A percentile compares a stretch with the other conserved stretches of the same genome.
Conservation (phyloP, 768 basidiomycete species). For the Hygrocybe punicea region DNA sequence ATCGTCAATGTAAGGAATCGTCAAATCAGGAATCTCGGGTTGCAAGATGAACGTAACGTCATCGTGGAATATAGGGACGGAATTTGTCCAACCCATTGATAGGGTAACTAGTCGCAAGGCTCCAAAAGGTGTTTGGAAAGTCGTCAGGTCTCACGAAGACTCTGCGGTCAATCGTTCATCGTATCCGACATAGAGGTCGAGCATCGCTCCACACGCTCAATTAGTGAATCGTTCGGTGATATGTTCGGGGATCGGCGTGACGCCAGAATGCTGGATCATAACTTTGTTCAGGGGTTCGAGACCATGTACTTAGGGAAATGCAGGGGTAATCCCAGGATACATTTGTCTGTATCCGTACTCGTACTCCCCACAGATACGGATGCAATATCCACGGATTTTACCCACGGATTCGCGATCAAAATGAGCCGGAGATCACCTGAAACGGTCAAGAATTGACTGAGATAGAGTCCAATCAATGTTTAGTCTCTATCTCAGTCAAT, state of each 20-base stretch:
- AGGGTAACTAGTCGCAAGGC: constrained; percentile 27
- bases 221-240: constrained; percentile 36
- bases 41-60: constrained; percentile 28
- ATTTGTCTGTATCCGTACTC: too few species aligned
- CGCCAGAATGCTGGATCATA: constrained; percentile 34
- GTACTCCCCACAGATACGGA: too few species aligned
- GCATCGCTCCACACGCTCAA: constrained; percentile 27
- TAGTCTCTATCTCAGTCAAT: too few species aligned
- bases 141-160: constrained; percentile 38
- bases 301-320: too few species aligned
- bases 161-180: constrained; percentile 24
- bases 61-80: background rate
- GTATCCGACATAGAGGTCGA: constrained; percentile 38
- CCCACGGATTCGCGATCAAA: too few species aligned
- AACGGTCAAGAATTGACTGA: too few species aligned
- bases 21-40: constrained; percentile 19
- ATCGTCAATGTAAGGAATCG: background rate
- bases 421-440: too few species aligned
- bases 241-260: constrained; percentile 32
- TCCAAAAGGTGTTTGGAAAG: constrained; percentile 38
- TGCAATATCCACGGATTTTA: too few species aligned
- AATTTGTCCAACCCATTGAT: constrained; percentile 31
- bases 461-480: too few species aligned
- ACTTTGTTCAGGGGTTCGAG: constrained; percentile 39
- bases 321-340: too few species aligned